Percentiles rank a stretch among this genome's conserved stretches.
Conservation (phyloP, 495 filamentous ascomycete species). For the Hypoxylon lienhwacheense region DNA sequence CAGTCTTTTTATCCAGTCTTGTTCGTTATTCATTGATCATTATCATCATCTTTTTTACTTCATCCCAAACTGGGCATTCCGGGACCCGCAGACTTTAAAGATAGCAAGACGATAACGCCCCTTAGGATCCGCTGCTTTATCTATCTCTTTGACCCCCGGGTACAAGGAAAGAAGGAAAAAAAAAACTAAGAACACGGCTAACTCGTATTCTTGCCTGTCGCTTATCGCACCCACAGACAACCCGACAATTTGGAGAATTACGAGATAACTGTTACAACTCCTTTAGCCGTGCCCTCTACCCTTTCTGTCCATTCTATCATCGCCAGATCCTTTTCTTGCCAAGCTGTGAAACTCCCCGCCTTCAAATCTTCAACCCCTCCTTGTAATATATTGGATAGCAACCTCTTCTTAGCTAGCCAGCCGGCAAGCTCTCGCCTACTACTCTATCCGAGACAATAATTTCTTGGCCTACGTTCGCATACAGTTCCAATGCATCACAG, state of each 20-base stretch:
- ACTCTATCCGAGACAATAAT: slow-evolving; percentile 3
- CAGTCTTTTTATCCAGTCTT: slow-evolving; percentile 24
- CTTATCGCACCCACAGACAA: neutral
- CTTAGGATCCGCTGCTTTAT: slow-evolving; percentile 9
- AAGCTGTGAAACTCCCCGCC: slow-evolving; percentile 20
- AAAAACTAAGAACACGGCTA: neutral
- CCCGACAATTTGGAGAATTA: slow-evolving; percentile 9
- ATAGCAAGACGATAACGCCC: slow-evolving; percentile 7
- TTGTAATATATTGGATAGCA: slow-evolving; percentile 18
- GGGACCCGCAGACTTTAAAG: slow-evolving; percentile 13
- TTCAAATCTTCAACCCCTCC: slow-evolving; percentile 28
- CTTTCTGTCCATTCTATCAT: too few relatives aligned
- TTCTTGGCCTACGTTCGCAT: slow-evolving; percentile 18
- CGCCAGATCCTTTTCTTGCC: slow-evolving; percentile 2
- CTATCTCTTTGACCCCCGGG: slow-evolving; percentile 1
- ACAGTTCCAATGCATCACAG: slow-evolving; percentile 50
- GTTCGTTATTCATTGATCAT: slow-evolving; percentile 5
- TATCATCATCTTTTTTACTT: too few relatives aligned
- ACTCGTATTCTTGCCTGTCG: slow-evolving; percentile 12
- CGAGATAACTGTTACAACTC: slow-evolving; percentile 10
- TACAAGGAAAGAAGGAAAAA: slow-evolving; percentile 7
- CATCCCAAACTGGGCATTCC: slow-evolving; percentile 29
- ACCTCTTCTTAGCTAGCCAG: too few relatives aligned
- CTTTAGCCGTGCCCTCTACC: neutral
- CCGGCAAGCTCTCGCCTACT: slow-evolving; percentile 10